Evolutionary conservation across 208 protist species (phyloP).

Genomic region (Trypanosoma conorhini): DNA sequence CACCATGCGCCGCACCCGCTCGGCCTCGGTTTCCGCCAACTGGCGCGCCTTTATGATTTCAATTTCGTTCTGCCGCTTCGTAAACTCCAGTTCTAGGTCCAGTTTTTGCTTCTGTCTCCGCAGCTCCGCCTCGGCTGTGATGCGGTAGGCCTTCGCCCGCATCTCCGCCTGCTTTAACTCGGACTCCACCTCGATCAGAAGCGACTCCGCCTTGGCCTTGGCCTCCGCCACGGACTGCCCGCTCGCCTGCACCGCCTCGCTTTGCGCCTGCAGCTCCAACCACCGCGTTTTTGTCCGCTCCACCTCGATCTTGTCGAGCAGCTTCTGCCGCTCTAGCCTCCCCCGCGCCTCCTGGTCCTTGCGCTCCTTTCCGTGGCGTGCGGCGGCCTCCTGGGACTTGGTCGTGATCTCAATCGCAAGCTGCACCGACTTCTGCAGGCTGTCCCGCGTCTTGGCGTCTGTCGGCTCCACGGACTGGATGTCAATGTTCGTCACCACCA

Average conservation of each 20-base stretch:
- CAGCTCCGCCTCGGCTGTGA: slow-evolving; percentile 85
- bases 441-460: slow-evolving; percentile 93
- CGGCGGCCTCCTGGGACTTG: slow-evolving; percentile 95
- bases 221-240: slow-evolving; percentile 93
- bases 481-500: slow-evolving; percentile 96
- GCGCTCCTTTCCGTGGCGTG: slow-evolving; percentile 91
- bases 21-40: slow-evolving; percentile 84
- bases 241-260: slow-evolving; percentile 88
- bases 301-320: slow-evolving; percentile 86
- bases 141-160: slow-evolving; percentile 75
- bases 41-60: slow-evolving; percentile 80
- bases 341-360: slow-evolving; percentile 93
- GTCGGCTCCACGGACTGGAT: slow-evolving; percentile 94
- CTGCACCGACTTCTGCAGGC: slow-evolving; percentile 97
- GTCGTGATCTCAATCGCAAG: slow-evolving; percentile 98
- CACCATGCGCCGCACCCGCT: slow-evolving; percentile 89
- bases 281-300: slow-evolving; percentile 81
- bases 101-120: slow-evolving; percentile 83
- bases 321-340: slow-evolving; percentile 91
- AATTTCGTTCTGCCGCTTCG: slow-evolving; percentile 73
- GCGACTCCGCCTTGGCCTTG: slow-evolving; percentile 88
- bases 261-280: slow-evolving; percentile 93
- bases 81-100: slow-evolving; percentile 88
- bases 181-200: slow-evolving; percentile 86
- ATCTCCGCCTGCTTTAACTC: slow-evolving; percentile 90